These are phyloP conservation scores for Schizophyllum commune DNA, from an alignment of 1,284 basidiomycete genomes.

Conservation along the genomic window DNA sequence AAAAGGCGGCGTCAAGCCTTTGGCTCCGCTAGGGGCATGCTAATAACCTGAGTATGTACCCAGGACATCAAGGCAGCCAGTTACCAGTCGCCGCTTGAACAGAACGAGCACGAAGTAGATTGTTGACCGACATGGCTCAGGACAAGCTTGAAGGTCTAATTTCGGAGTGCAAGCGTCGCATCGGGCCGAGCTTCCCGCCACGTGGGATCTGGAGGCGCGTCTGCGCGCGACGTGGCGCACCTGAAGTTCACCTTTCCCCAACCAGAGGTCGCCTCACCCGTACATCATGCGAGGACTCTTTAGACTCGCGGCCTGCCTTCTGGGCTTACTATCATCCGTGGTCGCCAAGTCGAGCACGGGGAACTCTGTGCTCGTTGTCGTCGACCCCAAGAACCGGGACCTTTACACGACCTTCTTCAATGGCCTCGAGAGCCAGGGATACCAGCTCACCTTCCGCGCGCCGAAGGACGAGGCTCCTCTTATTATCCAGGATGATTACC, in stretches of 20 bases:
- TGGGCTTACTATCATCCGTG: background rate
- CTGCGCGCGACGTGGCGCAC: background rate
- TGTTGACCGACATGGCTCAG: too few relatives aligned
- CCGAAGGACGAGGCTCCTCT: constrained; percentile 65
- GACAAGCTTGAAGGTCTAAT: too few relatives aligned
- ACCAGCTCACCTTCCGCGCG: constrained; percentile 75
- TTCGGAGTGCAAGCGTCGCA: too few relatives aligned
- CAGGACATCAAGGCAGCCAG: too few relatives aligned
- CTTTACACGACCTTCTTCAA: constrained; percentile 80
- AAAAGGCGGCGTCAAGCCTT: too few relatives aligned
- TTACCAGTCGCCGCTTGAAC: too few relatives aligned
- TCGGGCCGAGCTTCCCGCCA: background rate
- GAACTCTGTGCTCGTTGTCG: constrained; percentile 76
- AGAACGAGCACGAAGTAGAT: too few relatives aligned
- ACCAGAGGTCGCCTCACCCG: background rate
- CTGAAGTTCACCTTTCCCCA: background rate
- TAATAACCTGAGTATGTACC: too few relatives aligned
- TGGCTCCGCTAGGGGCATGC: too few relatives aligned
- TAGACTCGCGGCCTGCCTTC: background rate
- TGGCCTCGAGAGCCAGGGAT: constrained; percentile 70
- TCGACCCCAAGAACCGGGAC: constrained; percentile 62
- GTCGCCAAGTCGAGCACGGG: constrained; percentile 74
- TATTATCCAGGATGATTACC: constrained; percentile 64
- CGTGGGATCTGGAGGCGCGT: background rate
- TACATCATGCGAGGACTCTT: background rate